phyloP scores from a whole-genome alignment of 176 grass and related monocot genomes.

The Sorghum bicolor region Sorghum_bicolor_NCBIv3 NC_012875.2:52303501-52304000 shows the following conservation, averaged over 20 bases:
- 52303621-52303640: constrained; percentile 16
- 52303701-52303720: constrained; percentile 69
- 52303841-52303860: neutral
- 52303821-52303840: neutral
- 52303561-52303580: constrained; percentile 25
- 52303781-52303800: constrained; percentile 80
- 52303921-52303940: constrained; percentile 87
- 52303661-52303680: constrained; percentile 10
- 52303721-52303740: constrained; percentile 84
- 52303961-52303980: constrained; percentile 97
- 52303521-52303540: constrained; percentile 6
- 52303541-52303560: neutral
- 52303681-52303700: neutral
- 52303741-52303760: constrained; percentile 64
- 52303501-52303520: constrained; percentile 18
- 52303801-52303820: constrained; percentile 89
- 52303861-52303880: constrained; percentile 6
- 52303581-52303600: neutral
- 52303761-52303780: constrained; percentile 87
- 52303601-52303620: constrained; percentile 15
- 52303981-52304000: constrained; percentile 97
- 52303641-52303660: neutral
- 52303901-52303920: constrained; percentile 95
- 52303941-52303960: constrained; percentile 82
- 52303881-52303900: neutral